Evolutionary conservation across 495 filamentous ascomycete species (phyloP), one percentile per base, ranked within the genome.

Genomic region (Aspergillus affinis): DNA sequence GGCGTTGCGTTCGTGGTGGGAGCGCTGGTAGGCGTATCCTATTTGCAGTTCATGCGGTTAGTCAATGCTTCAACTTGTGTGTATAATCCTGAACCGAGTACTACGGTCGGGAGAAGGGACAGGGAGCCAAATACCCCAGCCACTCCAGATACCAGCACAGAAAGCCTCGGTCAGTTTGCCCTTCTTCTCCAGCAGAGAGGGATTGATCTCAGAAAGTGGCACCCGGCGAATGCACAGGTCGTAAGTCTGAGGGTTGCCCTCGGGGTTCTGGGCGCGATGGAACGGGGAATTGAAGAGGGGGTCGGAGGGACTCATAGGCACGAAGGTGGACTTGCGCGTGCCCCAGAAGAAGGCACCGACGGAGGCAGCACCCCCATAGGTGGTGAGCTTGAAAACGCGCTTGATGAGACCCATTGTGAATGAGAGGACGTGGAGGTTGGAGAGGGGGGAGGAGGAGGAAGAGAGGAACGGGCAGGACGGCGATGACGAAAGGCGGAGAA

Each of bases 21-120:
- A 71, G 54, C 87, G 82, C 69, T 91, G 88, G 62, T 81, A 72
- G 27, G 80, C 81, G 68, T 85, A 90, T 55, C 84, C 87, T 89
- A 12, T 41, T 32, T 19, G 18, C 1, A n/a, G 29, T 41, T 10
- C 19, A 20, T 55, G 51, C 23, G 48, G 18, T 26, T 20, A 49
- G 12, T 32, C 15, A 29, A 50, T n/a, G n/a, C n/a, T 19, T 19
- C 50, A 1, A 7, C 6, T 30, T 51, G 2, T 52, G 30, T 12
- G 17, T 20, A 19, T 1, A 5, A 19, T 18, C 8, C 17, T 1
- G 5, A 36, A 9, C 7, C 20, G 5, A 27, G 23, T 10, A 10
- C 21, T 8, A 13, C 21, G 46, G 46, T 17, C 3, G 46, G 47
- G 47, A 41, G 3, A 1, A 15, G 45, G 17, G 45, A 50, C 20